Base-by-base conservation (phyloP, 768 basidiomycete genomes). In the Cystofilobasidium capitatum region DNA sequence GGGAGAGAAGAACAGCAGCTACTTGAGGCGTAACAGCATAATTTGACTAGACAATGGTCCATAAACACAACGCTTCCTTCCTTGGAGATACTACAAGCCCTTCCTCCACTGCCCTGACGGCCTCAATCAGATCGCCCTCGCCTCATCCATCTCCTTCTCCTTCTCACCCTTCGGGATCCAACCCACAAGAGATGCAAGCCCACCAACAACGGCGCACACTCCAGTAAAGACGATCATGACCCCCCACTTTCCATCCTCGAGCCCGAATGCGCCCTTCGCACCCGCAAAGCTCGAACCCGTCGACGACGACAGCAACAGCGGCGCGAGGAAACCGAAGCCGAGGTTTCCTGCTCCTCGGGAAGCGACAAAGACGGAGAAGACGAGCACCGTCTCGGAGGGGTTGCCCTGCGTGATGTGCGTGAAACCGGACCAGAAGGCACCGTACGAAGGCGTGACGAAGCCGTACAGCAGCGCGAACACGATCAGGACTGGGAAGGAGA, bases 381-480 rank as follows among this genome's bases (percentile, higher is more conserved):
- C 12, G 20, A 61, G 59, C 39, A 61, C n/a, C 39, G 59, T 61
- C 59, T 61, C 59, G 39, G 59, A 61, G 7, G 59, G 59, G 16
- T 44, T 26, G 14, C 39, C 59, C 40, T 44, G 40, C 12, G 40
- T 3, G 3, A 44, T 13, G 14, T 7, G 12, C 3, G 59, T 61
- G 9, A 61, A 42, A 12, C 24, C 29, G 36, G 9, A 22, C 39
- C 36, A 58, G 16, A 58, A 58, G 58, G 39, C 36, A 31, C 35
- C 36, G 39, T 45, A 44, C 3, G 37, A n/a, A 9, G 59, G 59
- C 22, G 59, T 26, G 29, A 20, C 37, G 22, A 61, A 61, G 39
- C 59, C 59, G 29, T 24, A 61, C 39, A 61, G 1, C 2, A 61
- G 6, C 24, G 39, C 40, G 29, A 61, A 61, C 26, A 33, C 12